Conservation (phyloP, 2,329 filamentous ascomycete genomes). For the Magnaporthiopsis poae region DNA sequence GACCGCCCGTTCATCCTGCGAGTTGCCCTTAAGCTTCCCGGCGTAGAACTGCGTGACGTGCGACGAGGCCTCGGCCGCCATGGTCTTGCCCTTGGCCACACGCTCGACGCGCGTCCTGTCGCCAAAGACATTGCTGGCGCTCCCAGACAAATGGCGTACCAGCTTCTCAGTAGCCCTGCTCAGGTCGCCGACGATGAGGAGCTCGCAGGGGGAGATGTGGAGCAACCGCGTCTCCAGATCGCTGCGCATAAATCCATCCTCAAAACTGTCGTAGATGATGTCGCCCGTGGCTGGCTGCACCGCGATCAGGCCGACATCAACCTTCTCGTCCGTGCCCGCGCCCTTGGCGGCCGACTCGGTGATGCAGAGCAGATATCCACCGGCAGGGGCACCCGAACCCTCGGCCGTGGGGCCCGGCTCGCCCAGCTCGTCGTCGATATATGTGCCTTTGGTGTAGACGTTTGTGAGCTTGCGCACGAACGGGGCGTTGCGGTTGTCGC, state of each 20-base stretch:
- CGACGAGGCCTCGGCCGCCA: conserved; percentile 73
- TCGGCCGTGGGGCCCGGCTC: conserved; percentile 49
- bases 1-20: conserved; percentile 45
- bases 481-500: conserved; percentile 85
- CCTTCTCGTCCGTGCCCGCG: conserved; percentile 81
- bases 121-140: conserved; percentile 82
- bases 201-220: conserved; percentile 91
- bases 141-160: conserved; percentile 78
- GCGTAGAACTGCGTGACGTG: conserved; percentile 92
- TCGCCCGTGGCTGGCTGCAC: conserved; percentile 94
- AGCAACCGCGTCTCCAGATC: conserved; percentile 92
- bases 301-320: conserved; percentile 81
- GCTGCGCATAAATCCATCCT: conserved; percentile 93
- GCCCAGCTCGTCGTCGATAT: conserved; percentile 77
- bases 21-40: conserved; percentile 60
- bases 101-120: conserved; percentile 81
- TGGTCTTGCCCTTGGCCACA: conserved; percentile 64
- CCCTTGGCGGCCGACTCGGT: conserved; percentile 73
- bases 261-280: conserved; percentile 89
- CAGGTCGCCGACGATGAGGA: conserved; percentile 82
- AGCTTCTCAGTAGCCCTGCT: conserved; percentile 89
- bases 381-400: conserved; percentile 41
- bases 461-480: conserved; percentile 91
- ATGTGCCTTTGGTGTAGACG: conserved; percentile 95
- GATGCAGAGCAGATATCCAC: conserved; percentile 88